Evolutionary conservation across 2,329 filamentous ascomycete species (phyloP).

Genomic region (Sclerotinia trifoliorum): DNA sequence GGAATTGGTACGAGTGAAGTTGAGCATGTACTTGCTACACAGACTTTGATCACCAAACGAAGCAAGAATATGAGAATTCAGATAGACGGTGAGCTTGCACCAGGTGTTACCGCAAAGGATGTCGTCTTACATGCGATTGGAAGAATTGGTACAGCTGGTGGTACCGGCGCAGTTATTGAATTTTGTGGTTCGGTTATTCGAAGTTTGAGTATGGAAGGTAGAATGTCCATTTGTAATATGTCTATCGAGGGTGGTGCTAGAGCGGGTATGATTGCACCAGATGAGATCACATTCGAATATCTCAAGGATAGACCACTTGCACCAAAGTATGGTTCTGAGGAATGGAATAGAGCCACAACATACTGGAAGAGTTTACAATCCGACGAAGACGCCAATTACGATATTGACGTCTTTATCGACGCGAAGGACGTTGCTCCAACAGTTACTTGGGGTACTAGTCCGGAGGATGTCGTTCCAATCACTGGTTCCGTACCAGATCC

Average conservation of each 20-base stretch:
- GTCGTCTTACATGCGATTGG: constrained; percentile 92
- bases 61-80: constrained; percentile 99
- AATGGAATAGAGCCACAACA: constrained; percentile 83
- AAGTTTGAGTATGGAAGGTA: constrained; percentile 86
- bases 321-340: constrained; percentile 72
- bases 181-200: constrained; percentile 95
- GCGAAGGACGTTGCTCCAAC: constrained; percentile 92
- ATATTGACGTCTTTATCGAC: constrained; percentile 85
- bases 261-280: constrained; percentile 95
- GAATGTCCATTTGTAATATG: constrained; percentile 99
- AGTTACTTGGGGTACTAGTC: constrained; percentile 94
- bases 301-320: constrained; percentile 88
- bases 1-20: constrained; percentile 98
- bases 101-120: constrained; percentile 95
- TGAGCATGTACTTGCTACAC: constrained; percentile 95
- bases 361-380: constrained; percentile 89
- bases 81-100: constrained; percentile 84
- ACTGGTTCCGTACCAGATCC: constrained; percentile 87
- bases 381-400: constrained; percentile 85
- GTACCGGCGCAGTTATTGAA: constrained; percentile 92
- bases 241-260: constrained; percentile 93
- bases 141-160: constrained; percentile 89
- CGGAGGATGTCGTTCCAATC: constrained; percentile 94
- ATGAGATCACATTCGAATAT: constrained; percentile 92
- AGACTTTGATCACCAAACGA: constrained; percentile 89